These are phyloP conservation scores for Colletotrichum graminicola DNA, from an alignment of 2,329 filamentous ascomycete genomes.

Conservation along the genomic window DNA sequence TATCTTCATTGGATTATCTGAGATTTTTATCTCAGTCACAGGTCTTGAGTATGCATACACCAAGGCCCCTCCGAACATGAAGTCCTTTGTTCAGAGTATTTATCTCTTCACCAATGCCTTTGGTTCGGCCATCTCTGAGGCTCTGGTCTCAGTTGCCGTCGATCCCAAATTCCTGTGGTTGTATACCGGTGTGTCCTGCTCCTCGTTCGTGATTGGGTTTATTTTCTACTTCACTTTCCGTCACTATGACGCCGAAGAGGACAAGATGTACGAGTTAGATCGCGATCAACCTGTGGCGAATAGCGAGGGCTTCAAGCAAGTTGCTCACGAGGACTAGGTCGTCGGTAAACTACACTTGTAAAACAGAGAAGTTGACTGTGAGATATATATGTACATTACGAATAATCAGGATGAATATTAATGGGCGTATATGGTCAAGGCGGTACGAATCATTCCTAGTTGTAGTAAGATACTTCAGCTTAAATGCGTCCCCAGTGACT, in stretches of 20 bases:
- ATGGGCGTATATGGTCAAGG: background rate
- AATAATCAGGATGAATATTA: constrained; percentile 8
- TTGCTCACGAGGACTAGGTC: constrained; percentile 4
- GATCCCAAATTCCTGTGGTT: constrained; percentile 77
- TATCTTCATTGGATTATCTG: constrained; percentile 68
- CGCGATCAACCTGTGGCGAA: constrained; percentile 49
- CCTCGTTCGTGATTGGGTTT: constrained; percentile 61
- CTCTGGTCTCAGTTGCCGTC: constrained; percentile 56
- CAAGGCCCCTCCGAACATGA: constrained; percentile 78
- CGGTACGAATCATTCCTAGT: background rate
- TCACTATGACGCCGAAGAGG: constrained; percentile 54
- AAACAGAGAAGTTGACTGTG: background rate
- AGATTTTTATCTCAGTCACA: constrained; percentile 76
- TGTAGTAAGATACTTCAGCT: constrained; percentile 7
- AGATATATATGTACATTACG: constrained; percentile 12
- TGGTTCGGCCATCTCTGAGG: constrained; percentile 70
- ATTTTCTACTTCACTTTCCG: constrained; percentile 63
- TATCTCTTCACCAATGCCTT: constrained; percentile 72
- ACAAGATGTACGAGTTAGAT: constrained; percentile 55
- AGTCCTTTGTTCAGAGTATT: constrained; percentile 70
- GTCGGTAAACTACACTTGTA: no score
- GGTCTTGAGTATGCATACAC: constrained; percentile 80
- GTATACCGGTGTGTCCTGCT: constrained; percentile 68
- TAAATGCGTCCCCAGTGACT: background rate
- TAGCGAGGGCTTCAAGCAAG: constrained; percentile 33